phyloP scores from a whole-genome alignment of 371 early-diverging fungal genomes.

The Gilbertella persicaria region DNA sequence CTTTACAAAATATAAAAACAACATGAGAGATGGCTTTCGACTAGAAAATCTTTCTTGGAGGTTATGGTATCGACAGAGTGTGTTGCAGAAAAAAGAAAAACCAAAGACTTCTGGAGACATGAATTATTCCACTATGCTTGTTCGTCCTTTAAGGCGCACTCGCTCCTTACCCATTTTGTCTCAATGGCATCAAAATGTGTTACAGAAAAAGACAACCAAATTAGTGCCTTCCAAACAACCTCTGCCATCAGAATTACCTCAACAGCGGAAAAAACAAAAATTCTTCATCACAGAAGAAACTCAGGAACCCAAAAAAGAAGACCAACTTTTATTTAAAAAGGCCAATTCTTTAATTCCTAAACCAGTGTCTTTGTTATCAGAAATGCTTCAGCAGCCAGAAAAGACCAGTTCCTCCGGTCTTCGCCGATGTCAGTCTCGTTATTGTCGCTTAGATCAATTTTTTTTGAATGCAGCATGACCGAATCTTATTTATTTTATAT shows the following conservation, averaged over 20 bases:
- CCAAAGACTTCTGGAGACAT: conserved; percentile 22
- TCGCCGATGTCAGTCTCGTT: conserved; percentile 30
- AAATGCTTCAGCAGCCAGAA: conserved; percentile 14
- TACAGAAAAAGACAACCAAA: not conserved
- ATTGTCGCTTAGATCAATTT: conserved; percentile 26
- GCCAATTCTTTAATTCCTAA: conserved; percentile 11
- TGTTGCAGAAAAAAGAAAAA: conserved; percentile 21
- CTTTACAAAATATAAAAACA: conserved; percentile 21
- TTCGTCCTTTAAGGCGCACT: conserved; percentile 6
- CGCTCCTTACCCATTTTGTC: conserved; percentile 21
- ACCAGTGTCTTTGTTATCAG: conserved; percentile 22
- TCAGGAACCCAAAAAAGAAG: not conserved
- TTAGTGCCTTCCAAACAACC: not conserved
- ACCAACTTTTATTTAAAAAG: conserved; percentile 7
- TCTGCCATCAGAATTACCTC: not conserved
- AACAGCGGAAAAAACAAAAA: conserved; percentile 8
- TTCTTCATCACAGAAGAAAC: conserved; percentile 8
- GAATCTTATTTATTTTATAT: not conserved
- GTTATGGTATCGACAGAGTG: conserved; percentile 27
- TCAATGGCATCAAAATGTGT: conserved; percentile 1
- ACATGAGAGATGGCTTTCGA: conserved; percentile 27
- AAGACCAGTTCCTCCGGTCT: conserved; percentile 21
- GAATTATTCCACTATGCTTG: conserved; percentile 1
- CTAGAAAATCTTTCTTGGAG: conserved; percentile 35
- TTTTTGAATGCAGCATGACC: conserved; percentile 16